Evolutionary conservation across 2,329 filamentous ascomycete genomes (phyloP).

Genomic region (Pestalotiopsis sp.): DNA sequence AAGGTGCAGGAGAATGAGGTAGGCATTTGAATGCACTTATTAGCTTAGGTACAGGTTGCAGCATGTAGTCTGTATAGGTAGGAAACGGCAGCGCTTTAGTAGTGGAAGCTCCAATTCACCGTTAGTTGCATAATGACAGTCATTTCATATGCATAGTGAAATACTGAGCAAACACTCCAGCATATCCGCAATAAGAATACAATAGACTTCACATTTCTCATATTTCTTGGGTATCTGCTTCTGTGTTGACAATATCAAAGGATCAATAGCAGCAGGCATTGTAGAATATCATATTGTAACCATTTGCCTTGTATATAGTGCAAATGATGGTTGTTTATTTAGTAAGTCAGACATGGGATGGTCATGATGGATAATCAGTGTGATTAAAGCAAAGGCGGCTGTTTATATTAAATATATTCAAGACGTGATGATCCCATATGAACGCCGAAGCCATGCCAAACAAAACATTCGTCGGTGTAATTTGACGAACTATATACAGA

Average conservation of each 20-base stretch:
- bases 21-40: neutral
- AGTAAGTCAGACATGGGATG: neutral
- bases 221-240: no score
- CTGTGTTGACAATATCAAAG: neutral
- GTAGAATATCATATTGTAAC: neutral
- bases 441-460: conserved; percentile 18
- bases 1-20: neutral
- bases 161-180: no score
- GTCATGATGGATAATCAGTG: neutral
- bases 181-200: no score
- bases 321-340: neutral
- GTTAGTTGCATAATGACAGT: conserved; percentile 21
- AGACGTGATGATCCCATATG: neutral
- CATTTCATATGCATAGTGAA: neutral
- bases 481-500: conserved; percentile 1
- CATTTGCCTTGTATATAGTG: neutral
- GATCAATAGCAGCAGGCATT: neutral
- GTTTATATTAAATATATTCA: neutral
- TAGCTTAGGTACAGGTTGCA: neutral
- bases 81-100: neutral
- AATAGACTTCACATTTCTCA: no score
- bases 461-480: neutral
- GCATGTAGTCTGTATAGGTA: neutral
- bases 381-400: neutral
- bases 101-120: conserved; percentile 13